These are phyloP conservation scores for Cucumis melo DNA, from an alignment of 306 rosid genomes.

Conservation along the genomic window DNA sequence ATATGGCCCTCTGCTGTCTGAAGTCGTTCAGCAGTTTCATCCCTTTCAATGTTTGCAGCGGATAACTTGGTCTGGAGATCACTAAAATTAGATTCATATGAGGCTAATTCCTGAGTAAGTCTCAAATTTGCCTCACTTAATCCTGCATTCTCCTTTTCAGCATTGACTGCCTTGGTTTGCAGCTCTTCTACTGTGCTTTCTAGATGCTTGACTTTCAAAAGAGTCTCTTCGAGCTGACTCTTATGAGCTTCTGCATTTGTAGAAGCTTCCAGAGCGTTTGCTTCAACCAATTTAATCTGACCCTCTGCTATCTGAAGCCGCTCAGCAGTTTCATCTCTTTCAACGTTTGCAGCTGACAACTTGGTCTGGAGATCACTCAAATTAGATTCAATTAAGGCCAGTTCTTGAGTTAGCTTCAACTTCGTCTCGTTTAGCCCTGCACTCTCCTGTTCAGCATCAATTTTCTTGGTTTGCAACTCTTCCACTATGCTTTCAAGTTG, in stretches of 20 bases:
- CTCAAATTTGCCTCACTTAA: constrained; percentile 41
- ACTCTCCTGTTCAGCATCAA: constrained; percentile 43
- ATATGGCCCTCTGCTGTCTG: constrained; percentile 33
- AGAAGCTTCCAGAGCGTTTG: constrained; percentile 36
- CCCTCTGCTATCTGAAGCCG: constrained; percentile 32
- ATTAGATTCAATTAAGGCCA: constrained; percentile 42
- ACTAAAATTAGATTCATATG: constrained; percentile 36
- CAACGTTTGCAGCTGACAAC: constrained; percentile 30
- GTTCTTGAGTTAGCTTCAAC: constrained; percentile 48
- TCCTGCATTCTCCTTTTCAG: constrained; percentile 43
- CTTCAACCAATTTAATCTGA: constrained; percentile 38
- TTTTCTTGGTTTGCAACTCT: constrained; percentile 47
- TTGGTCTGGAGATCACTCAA: constrained; percentile 44
- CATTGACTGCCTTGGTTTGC: constrained; percentile 36
- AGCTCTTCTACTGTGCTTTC: constrained; percentile 49
- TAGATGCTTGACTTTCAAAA: constrained; percentile 40
- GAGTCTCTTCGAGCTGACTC: constrained; percentile 45
- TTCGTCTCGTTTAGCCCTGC: constrained; percentile 41
- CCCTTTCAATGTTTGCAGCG: constrained; percentile 36
- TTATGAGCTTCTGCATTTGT: constrained; percentile 26
- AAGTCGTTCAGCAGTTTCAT: constrained; percentile 41
- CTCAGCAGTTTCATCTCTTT: constrained; percentile 44
- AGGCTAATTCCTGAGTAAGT: constrained; percentile 51
- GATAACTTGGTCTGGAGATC: constrained; percentile 44
- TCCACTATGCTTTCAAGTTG: constrained; percentile 45